Percentiles rank a stretch among this genome's conserved stretches.
phyloP scores from a whole-genome alignment of 1,284 basidiomycete genomes.

The Xerocomus alliaceus region DNA sequence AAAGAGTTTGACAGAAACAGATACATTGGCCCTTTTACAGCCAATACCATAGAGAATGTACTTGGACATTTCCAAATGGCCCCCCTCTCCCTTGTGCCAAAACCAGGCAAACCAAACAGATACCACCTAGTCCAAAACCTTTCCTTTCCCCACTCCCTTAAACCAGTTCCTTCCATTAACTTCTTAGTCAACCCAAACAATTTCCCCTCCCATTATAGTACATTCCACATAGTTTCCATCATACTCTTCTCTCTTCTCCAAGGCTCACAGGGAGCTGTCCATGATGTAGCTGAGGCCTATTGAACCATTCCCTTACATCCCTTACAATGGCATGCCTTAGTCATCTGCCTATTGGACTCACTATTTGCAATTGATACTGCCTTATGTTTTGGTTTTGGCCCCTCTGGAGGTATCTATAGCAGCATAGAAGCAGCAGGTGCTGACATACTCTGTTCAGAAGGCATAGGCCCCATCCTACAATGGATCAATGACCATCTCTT shows the following conservation, averaged over 20 bases:
- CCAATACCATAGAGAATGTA: background rate
- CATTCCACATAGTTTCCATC: background rate
- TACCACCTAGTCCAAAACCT: background rate
- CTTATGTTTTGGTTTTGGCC: slow-evolving; percentile 39
- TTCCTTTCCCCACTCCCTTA: background rate
- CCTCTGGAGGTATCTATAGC: slow-evolving; percentile 43
- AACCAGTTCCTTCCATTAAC: background rate
- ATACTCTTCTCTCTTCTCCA: background rate
- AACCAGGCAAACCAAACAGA: background rate
- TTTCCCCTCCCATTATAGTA: background rate
- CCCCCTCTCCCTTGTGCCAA: background rate
- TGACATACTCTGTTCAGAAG: slow-evolving; percentile 36
- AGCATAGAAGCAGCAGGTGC: slow-evolving; percentile 35
- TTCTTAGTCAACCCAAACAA: background rate
- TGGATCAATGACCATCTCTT: slow-evolving; percentile 54
- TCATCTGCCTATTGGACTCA: background rate
- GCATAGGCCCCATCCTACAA: slow-evolving; percentile 44
- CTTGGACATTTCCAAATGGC: background rate
- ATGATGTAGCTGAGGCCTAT: background rate
- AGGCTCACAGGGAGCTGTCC: background rate
- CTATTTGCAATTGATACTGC: slow-evolving; percentile 6
- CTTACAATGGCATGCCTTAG: slow-evolving; percentile 4
- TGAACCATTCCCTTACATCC: background rate
- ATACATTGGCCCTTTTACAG: background rate
- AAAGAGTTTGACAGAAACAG: background rate